phyloP scores from a whole-genome alignment of 2,329 filamentous ascomycete genomes.

The Elsinoe ampelina region DNA sequence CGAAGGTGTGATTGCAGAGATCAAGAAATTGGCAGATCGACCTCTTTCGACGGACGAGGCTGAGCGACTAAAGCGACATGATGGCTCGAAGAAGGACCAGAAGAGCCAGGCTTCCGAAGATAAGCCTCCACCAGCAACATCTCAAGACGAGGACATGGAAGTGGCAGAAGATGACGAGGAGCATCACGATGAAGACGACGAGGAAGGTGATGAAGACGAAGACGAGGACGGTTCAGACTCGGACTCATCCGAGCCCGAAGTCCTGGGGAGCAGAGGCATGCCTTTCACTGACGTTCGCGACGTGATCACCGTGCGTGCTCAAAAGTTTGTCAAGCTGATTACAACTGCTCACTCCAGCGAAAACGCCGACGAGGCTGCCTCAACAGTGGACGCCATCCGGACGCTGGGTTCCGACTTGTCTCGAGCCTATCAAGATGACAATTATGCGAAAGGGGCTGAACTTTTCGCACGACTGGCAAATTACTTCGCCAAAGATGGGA shows the following conservation, averaged over 20 bases:
- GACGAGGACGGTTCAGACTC: constrained; percentile 36
- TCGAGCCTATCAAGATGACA: constrained; percentile 47
- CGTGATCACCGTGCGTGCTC: constrained; percentile 66
- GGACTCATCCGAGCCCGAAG: constrained; percentile 20
- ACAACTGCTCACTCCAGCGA: constrained; percentile 32
- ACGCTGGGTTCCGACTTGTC: constrained; percentile 63
- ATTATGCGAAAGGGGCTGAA: constrained; percentile 42
- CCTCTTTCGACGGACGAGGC: constrained; percentile 17
- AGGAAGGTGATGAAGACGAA: constrained; percentile 48
- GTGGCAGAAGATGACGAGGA: constrained; percentile 43
- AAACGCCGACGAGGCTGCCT: constrained; percentile 71
- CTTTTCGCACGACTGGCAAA: constrained; percentile 68
- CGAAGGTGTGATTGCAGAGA: constrained; percentile 89
- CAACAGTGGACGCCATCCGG: constrained; percentile 66
- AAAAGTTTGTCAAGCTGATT: constrained; percentile 55
- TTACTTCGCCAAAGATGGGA: constrained; percentile 79
- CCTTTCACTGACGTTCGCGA: constrained; percentile 50
- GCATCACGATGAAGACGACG: constrained; percentile 40
- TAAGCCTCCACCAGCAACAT: constrained; percentile 19
- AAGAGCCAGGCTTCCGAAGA: constrained; percentile 16
- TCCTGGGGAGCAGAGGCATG: constrained; percentile 16
- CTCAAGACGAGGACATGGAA: constrained; percentile 32
- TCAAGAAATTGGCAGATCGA: constrained; percentile 63
- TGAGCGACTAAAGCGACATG: constrained; percentile 11
- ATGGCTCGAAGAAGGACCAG: constrained; percentile 8